Percentiles rank a stretch among this genome's conserved stretches.
These are phyloP conservation scores for Aspergillus sp. DNA, from an alignment of 2,329 filamentous ascomycete species.

Conservation along the genomic window DNA sequence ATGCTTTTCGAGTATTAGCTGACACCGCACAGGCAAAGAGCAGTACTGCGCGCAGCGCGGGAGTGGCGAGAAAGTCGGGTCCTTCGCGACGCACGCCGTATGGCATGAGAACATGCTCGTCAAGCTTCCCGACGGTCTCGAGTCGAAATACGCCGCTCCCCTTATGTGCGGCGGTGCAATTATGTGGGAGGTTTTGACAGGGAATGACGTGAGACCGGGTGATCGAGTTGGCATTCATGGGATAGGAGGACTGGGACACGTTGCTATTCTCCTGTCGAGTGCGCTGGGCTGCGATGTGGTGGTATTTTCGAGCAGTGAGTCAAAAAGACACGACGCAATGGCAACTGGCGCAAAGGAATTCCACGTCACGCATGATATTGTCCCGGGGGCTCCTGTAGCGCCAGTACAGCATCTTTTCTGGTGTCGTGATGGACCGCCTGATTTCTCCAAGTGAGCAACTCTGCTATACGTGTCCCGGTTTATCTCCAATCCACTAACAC, in stretches of 20 bases:
- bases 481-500: too few relatives aligned
- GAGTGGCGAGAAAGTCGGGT: slow-evolving; percentile 11
- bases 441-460: slow-evolving; percentile 5
- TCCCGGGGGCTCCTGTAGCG: neutral
- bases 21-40: slow-evolving; percentile 7
- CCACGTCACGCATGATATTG: slow-evolving; percentile 36
- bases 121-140: slow-evolving; percentile 1
- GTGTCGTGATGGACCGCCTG: slow-evolving; percentile 4
- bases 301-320: slow-evolving; percentile 6
- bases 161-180: slow-evolving; percentile 10
- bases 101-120: slow-evolving; percentile 8
- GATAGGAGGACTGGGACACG: slow-evolving; percentile 8
- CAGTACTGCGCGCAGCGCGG: slow-evolving; percentile 12
- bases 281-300: slow-evolving; percentile 56
- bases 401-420: slow-evolving; percentile 7
- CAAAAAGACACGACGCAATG: slow-evolving; percentile 11
- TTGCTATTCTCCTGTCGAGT: slow-evolving; percentile 50
- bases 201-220: slow-evolving; percentile 5
- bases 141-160: slow-evolving; percentile 4
- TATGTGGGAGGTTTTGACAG: slow-evolving; percentile 4
- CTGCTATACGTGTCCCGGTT: neutral
- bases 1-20: neutral
- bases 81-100: slow-evolving; percentile 13
- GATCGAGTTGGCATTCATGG: slow-evolving; percentile 9
- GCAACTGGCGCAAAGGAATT: slow-evolving; percentile 56